Percentiles rank a stretch among this genome's conserved stretches.
Conservation (phyloP, 2,329 filamentous ascomycete species). For the Cercospora janseana region DNA sequence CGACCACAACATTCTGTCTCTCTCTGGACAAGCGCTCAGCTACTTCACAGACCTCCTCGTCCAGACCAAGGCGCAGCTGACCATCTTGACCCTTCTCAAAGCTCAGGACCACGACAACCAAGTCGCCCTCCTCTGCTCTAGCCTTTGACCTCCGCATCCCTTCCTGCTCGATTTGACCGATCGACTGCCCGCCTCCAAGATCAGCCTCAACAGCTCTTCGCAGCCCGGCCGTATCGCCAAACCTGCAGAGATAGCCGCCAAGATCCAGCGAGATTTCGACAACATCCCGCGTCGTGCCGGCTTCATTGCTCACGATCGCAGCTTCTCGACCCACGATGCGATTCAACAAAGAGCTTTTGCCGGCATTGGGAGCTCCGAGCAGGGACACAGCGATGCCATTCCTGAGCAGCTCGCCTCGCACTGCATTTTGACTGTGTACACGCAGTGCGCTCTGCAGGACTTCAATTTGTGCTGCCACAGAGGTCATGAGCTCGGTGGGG, state of each 20-base stretch:
- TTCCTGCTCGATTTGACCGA: constrained; percentile 80
- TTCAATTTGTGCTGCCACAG: constrained; percentile 64
- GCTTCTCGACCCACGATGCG: constrained; percentile 85
- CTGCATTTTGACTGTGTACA: constrained; percentile 71
- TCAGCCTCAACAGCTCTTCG: constrained; percentile 41
- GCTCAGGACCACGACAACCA: constrained; percentile 78
- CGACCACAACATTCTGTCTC: constrained; percentile 56
- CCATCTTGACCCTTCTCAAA: constrained; percentile 52
- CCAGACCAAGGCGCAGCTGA: constrained; percentile 31
- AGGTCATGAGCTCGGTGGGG: constrained; percentile 66
- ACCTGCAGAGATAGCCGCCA: constrained; percentile 84
- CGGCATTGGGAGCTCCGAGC: constrained; percentile 87
- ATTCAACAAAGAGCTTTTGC: constrained; percentile 93
- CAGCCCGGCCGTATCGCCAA: constrained; percentile 92
- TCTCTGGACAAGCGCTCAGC: constrained; percentile 50
- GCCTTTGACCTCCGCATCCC: constrained; percentile 84
- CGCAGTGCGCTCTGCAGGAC: constrained; percentile 62
- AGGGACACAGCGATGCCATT: constrained; percentile 84
- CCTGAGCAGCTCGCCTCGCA: constrained; percentile 77
- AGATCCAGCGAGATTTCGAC: constrained; percentile 90
- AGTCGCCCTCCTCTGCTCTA: constrained; percentile 77
- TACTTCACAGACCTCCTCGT: constrained; percentile 58
- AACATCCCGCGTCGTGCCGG: constrained; percentile 90
- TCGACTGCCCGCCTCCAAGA: constrained; percentile 30
- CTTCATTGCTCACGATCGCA: constrained; percentile 89